phyloP scores from a whole-genome alignment of 148 eudicot species.

The Heliosperma pusillum region DNA sequence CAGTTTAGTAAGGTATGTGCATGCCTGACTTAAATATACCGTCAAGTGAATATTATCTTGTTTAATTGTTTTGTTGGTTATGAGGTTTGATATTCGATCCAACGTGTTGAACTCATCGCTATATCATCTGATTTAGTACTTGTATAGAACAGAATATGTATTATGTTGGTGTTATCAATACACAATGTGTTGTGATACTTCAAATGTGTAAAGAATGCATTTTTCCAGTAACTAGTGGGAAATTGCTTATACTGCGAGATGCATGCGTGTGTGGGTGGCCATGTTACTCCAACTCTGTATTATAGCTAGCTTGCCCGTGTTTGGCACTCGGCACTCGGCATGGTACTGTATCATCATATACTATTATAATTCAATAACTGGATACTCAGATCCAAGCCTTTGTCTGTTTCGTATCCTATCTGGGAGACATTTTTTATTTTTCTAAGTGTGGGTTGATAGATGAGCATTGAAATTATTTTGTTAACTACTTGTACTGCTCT shows the following conservation, averaged over 20 bases:
- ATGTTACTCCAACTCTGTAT: not conserved
- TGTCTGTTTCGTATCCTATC: not conserved
- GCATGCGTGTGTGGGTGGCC: not conserved
- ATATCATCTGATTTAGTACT: not conserved
- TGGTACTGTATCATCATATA: not conserved
- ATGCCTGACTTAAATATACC: not conserved
- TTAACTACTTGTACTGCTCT: not conserved
- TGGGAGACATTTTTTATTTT: not conserved
- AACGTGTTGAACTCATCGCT: not conserved
- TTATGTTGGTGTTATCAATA: not conserved
- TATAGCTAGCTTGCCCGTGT: not conserved
- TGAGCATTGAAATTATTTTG: not conserved
- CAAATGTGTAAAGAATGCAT: not conserved
- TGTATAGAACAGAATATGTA: not conserved
- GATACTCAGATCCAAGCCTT: not conserved
- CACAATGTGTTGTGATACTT: not conserved
- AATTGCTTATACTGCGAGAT: not conserved
- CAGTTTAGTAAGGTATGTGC: slow-evolving; percentile 66
- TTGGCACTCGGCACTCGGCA: not conserved
- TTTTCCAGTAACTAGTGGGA: not conserved
- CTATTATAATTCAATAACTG: not conserved
- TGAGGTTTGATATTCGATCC: not conserved
- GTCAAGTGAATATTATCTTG: not conserved
- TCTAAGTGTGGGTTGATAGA: not conserved
- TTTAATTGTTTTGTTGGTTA: not conserved